phyloP scores from a whole-genome alignment of 768 basidiomycete species.

The Suillus tomentosus region DNA sequence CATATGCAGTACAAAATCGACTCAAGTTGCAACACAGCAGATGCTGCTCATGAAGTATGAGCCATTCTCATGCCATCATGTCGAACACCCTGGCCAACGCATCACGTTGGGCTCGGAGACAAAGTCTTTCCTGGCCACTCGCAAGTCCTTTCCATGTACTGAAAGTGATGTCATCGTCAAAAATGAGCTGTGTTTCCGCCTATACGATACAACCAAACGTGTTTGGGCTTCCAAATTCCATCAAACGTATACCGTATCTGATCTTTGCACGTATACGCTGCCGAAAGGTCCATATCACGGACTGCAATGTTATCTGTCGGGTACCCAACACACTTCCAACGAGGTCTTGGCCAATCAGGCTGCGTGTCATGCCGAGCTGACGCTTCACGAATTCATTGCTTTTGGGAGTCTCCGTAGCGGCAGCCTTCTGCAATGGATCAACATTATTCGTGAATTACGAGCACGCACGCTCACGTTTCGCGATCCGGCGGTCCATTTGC shows the following conservation, averaged over 20 bases:
- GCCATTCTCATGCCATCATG: background rate
- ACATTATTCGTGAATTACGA: constrained; percentile 44
- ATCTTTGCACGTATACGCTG: constrained; percentile 34
- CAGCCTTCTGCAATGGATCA: constrained; percentile 45
- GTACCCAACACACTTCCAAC: constrained; percentile 43
- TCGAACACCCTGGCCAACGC: constrained; percentile 20
- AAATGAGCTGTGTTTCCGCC: constrained; percentile 30
- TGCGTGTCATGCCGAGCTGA: constrained; percentile 38
- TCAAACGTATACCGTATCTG: constrained; percentile 12
- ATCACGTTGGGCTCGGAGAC: constrained; percentile 41
- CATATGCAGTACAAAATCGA: constrained; percentile 24
- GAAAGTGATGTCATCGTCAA: constrained; percentile 25
- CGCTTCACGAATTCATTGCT: constrained; percentile 43
- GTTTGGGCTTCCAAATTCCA: constrained; percentile 22
- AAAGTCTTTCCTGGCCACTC: constrained; percentile 34
- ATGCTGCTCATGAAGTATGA: constrained; percentile 12
- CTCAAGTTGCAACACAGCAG: background rate
- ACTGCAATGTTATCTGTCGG: constrained; percentile 38
- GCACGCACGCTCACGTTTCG: constrained; percentile 37
- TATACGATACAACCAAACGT: constrained; percentile 27
- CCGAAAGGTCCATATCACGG: constrained; percentile 33
- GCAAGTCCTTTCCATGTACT: constrained; percentile 18
- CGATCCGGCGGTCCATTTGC: constrained; percentile 37
- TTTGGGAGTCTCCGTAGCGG: constrained; percentile 47
- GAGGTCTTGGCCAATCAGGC: constrained; percentile 42